These are phyloP conservation scores for Populus trichocarpa DNA, from an alignment of 441 rosid species.

Conservation along the genomic window DNA sequence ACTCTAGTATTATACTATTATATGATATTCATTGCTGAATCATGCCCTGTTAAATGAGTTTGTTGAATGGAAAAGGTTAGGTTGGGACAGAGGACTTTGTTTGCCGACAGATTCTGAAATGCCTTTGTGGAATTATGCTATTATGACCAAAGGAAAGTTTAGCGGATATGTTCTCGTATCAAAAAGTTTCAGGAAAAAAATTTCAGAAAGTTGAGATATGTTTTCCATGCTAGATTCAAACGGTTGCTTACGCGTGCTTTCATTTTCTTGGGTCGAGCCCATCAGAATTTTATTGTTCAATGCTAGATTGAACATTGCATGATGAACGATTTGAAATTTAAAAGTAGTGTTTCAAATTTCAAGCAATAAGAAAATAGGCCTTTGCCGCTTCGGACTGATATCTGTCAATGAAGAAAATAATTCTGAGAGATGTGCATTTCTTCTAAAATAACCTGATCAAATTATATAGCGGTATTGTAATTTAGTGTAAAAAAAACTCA, in stretches of 20 bases:
- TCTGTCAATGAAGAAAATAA: conserved; percentile 16
- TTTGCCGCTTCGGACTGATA: too few relatives aligned
- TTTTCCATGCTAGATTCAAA: neutral
- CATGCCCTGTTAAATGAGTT: too few relatives aligned
- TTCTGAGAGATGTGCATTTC: conserved; percentile 21
- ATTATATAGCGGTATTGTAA: neutral
- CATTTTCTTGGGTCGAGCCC: neutral
- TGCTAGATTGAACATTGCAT: neutral
- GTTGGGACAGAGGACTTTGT: neutral
- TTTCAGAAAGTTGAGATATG: neutral
- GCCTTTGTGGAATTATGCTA: neutral
- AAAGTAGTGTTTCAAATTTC: too few relatives aligned
- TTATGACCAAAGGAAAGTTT: neutral
- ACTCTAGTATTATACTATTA: too few relatives aligned
- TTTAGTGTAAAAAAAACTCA: neutral
- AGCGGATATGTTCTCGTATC: neutral
- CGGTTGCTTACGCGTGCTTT: neutral
- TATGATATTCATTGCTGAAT: too few relatives aligned
- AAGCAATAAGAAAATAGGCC: too few relatives aligned
- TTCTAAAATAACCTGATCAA: neutral
- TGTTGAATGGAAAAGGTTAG: neutral
- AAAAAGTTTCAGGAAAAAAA: neutral
- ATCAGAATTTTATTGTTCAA: too few relatives aligned
- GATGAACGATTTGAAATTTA: conserved; percentile 13
- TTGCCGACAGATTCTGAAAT: neutral